Percentiles rank a stretch among this genome's conserved stretches.
phyloP scores from a whole-genome alignment of 2,329 filamentous ascomycete species.

The Aspergillus japonicus region DNA sequence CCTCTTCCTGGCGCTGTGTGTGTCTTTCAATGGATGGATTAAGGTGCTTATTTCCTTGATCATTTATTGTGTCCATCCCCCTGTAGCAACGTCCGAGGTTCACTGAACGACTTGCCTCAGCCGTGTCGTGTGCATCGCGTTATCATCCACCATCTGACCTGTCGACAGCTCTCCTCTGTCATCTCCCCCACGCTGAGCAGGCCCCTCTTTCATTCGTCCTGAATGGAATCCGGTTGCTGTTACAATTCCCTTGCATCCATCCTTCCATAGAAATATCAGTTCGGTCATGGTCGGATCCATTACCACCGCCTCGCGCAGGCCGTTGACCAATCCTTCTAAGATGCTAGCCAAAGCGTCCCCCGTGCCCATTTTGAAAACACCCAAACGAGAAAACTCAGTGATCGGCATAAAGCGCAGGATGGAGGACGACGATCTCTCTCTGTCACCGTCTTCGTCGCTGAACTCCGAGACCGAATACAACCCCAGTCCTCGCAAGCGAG shows the following conservation, averaged over 20 bases:
- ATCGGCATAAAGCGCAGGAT: constrained; percentile 39
- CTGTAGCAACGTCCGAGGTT: constrained; percentile 16
- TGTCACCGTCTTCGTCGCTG: constrained; percentile 32
- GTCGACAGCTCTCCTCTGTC: background rate
- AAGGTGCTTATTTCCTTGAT: constrained; percentile 4
- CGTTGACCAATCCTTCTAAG: constrained; percentile 28
- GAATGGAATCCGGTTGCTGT: constrained; percentile 16
- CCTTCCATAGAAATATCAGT: constrained; percentile 8
- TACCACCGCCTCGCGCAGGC: constrained; percentile 28
- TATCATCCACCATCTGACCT: background rate
- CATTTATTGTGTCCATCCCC: constrained; percentile 7
- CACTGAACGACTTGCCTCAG: constrained; percentile 12
- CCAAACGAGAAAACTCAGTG: constrained; percentile 27
- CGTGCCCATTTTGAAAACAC: constrained; percentile 38
- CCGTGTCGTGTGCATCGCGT: constrained; percentile 22
- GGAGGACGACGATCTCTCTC: constrained; percentile 35
- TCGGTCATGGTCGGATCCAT: constrained; percentile 36
- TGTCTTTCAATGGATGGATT: constrained; percentile 22
- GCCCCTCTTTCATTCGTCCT: constrained; percentile 8
- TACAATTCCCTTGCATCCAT: constrained; percentile 11
- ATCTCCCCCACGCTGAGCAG: background rate
- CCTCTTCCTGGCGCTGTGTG: constrained; percentile 1
- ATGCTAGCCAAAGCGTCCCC: constrained; percentile 35
- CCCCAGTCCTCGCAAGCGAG: constrained; percentile 41
- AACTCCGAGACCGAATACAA: constrained; percentile 27